Evolutionary conservation across 306 rosid species (phyloP), one percentile per base, ranked within the genome.

Genomic region (Senna siamea): DNA sequence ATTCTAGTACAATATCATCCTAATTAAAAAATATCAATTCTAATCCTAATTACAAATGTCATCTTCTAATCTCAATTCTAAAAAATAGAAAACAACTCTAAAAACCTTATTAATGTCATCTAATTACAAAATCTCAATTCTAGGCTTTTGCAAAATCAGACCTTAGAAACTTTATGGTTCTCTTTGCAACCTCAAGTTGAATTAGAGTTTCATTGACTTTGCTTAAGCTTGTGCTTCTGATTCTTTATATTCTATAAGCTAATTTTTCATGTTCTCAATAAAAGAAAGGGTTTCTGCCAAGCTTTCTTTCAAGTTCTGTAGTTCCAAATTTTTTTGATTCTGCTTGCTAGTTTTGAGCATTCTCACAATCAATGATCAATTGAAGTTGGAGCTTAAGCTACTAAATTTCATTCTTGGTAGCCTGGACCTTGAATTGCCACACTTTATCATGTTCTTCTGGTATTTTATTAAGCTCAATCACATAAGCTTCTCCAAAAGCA

Each of bases 151-250:
- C 78, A 69, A 86, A 84, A 74, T 94, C 93, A 37, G 44, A 73
- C 72, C 85, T 80, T 50, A 92, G 82, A 17, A 78, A 68, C 78
- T 88, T 98, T 9, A 87, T 87, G 5, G 80, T 78, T 70, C 53
- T 63, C 65, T 88, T 88, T 0, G 97, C 93, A 62, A 77, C 78
- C 75, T 95, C 92, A 62, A 87, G 93, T 78, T 87, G 98, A 73
- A 75, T 76, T 78, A 82, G 82, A 53, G 98, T 87, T 79, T 88
- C 90, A 11, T 62, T 70, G 13, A 78, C 86, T 62, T 84, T 67
- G 61, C 84, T 72, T 80, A 84, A 38, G 93, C 89, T 62, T 82
- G 86, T 58, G 87, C 79, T 87, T 92, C 98, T 0, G 97, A 86
- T 62, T 83, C 90, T 76, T 85, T 81, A 75, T 80, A 84, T 54